Evolutionary conservation across 805 yeast genomes (phyloP).

Genomic region (Starmerella sirachaensis): DNA sequence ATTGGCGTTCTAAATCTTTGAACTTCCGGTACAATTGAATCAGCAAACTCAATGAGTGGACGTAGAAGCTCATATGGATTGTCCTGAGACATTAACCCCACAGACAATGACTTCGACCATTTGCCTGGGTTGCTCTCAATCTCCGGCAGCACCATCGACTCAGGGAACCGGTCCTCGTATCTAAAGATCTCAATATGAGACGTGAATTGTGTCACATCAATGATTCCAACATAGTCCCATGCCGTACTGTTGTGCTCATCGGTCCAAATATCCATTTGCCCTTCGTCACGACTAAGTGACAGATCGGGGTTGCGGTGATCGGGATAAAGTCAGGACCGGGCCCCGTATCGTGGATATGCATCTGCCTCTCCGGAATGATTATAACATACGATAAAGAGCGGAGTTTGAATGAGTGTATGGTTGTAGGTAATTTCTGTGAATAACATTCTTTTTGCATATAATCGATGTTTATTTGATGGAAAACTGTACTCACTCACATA

Average conservation of each 20-base stretch:
- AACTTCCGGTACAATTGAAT: constrained; percentile 43
- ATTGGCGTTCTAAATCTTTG: constrained; percentile 55
- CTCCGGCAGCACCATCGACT: constrained; percentile 17
- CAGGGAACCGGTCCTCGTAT: constrained; percentile 23
- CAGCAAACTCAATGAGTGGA: constrained; percentile 38
- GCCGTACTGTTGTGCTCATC: constrained; percentile 7
- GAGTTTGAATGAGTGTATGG: background rate
- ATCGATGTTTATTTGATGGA: background rate
- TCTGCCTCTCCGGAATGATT: background rate
- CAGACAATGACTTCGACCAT: constrained; percentile 26
- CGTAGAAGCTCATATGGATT: constrained; percentile 43
- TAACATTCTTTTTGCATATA: background rate
- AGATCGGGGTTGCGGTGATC: no score
- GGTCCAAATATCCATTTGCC: constrained; percentile 14
- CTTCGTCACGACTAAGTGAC: no score
- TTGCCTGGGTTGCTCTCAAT: constrained; percentile 42
- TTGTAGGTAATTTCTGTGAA: background rate
- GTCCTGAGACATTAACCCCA: constrained; percentile 38
- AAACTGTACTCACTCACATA: no score
- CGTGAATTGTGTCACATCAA: constrained; percentile 91
- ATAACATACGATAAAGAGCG: background rate
- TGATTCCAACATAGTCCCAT: constrained; percentile 58
- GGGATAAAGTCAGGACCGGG: no score
- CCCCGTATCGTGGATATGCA: no score
- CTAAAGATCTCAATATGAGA: constrained; percentile 71